A percentile compares a stretch with the other conserved stretches of the same genome.
Conservation (phyloP, 2,329 filamentous ascomycete genomes). For the Pseudogymnoascus sp. region DNA sequence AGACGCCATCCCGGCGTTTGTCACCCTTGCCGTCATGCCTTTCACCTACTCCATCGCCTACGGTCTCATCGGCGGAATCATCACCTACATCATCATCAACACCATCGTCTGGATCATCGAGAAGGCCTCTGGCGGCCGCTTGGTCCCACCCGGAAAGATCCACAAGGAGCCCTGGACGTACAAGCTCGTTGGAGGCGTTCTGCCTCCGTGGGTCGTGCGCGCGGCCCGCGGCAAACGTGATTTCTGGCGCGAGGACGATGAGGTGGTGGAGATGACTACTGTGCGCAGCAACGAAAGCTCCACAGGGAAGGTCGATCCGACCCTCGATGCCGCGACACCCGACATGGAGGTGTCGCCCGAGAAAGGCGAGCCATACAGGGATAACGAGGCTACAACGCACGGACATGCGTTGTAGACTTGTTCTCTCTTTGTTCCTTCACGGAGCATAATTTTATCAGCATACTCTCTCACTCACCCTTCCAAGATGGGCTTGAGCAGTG, state of each 20-base stretch:
- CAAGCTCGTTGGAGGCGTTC: constrained; percentile 62
- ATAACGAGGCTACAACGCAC: not conserved
- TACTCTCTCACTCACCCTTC: not conserved
- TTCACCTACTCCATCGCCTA: constrained; percentile 87
- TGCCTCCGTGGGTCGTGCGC: constrained; percentile 66
- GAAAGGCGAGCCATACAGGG: not conserved
- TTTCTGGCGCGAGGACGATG: constrained; percentile 53
- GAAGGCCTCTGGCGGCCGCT: constrained; percentile 55
- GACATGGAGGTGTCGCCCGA: not conserved
- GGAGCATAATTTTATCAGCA: not conserved
- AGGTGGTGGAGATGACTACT: not conserved
- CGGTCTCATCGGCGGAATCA: constrained; percentile 69
- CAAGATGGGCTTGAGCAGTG: not conserved
- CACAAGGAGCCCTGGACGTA: constrained; percentile 76
- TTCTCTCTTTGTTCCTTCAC: not conserved
- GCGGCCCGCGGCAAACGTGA: constrained; percentile 58
- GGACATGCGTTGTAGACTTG: not conserved
- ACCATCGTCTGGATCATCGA: constrained; percentile 60
- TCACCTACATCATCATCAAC: constrained; percentile 71
- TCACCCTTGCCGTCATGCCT: constrained; percentile 78
- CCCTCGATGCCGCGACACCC: not conserved
- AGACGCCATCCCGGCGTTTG: constrained; percentile 75
- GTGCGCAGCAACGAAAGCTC: not conserved
- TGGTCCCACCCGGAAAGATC: constrained; percentile 67
- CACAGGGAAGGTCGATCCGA: not conserved